Evolutionary conservation across 169 alveolate species (phyloP).

Genomic region (Theileria sp.): DNA sequence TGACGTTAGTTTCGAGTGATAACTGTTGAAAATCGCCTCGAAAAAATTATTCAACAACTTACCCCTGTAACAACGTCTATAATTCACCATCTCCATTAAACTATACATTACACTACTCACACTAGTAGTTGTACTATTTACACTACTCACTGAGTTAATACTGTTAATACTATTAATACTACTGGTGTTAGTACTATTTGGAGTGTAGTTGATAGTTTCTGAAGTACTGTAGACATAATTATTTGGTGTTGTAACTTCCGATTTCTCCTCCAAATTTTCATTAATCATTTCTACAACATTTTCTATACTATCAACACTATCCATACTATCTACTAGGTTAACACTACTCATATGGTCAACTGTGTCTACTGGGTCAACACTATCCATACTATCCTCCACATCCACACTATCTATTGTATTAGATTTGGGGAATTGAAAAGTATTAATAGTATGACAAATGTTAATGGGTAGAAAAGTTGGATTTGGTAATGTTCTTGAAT

Average conservation of each 20-base stretch:
- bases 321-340: too few species aligned
- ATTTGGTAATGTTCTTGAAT: constrained; percentile 39
- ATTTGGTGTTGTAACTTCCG: background rate
- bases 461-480: constrained; percentile 13
- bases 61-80: constrained; percentile 17
- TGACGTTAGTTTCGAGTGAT: background rate
- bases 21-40: constrained; percentile 22
- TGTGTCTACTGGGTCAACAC: background rate
- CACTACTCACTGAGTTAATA: constrained; percentile 18
- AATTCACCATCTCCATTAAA: background rate
- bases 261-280: background rate
- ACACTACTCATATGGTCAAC: too few species aligned
- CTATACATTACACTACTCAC: background rate
- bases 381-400: background rate
- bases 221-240: background rate
- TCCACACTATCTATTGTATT: background rate
- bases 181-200: background rate
- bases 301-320: too few species aligned
- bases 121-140: background rate
- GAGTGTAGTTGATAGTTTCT: background rate
- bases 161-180: background rate
- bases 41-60: constrained; percentile 30
- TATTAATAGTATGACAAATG: constrained; percentile 16
- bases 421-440: constrained; percentile 11
- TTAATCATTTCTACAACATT: too few species aligned